Conservation (phyloP, 495 filamentous ascomycete species). For the Patellaria atrata region DNA sequence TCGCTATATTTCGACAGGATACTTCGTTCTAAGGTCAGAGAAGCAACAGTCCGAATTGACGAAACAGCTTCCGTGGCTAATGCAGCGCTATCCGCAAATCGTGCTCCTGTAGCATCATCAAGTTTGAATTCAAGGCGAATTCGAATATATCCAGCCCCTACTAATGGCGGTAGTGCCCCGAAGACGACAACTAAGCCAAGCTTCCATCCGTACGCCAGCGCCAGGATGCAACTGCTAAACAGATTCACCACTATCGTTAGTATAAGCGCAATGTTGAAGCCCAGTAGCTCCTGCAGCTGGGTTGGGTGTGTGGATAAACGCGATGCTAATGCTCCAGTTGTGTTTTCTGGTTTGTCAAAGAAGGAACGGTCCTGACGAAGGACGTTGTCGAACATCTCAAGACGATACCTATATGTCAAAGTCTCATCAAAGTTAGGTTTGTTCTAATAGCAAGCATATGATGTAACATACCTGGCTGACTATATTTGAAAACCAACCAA, state of each 20-base stretch:
- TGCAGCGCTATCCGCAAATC: constrained; percentile 21
- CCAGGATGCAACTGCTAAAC: constrained; percentile 18
- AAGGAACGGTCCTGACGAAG: constrained; percentile 44
- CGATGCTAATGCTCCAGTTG: constrained; percentile 46
- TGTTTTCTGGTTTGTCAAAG: constrained; percentile 49
- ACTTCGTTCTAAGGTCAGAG: constrained; percentile 30
- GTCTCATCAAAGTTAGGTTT: constrained; percentile 5
- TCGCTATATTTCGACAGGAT: constrained; percentile 10
- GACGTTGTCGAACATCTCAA: constrained; percentile 44
- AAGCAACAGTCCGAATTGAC: constrained; percentile 41
- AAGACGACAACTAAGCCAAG: constrained; percentile 26
- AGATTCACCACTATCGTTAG: constrained; percentile 23
- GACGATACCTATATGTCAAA: constrained; percentile 31
- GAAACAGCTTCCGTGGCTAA: constrained; percentile 38
- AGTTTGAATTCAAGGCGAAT: constrained; percentile 31
- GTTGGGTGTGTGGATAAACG: constrained; percentile 41
- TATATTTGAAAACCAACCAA: constrained; percentile 20
- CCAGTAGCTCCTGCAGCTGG: constrained; percentile 21
- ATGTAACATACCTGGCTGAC: constrained; percentile 17
- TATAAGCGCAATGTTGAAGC: constrained; percentile 22
- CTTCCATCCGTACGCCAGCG: constrained; percentile 22
- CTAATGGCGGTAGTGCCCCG: constrained; percentile 19
- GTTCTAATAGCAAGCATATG: no score
- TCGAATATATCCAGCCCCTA: constrained; percentile 26
- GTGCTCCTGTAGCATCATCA: constrained; percentile 17